Evolutionary conservation across 1,139 yeast genomes (phyloP).

Genomic region (Suhomyces ambrosiae): DNA sequence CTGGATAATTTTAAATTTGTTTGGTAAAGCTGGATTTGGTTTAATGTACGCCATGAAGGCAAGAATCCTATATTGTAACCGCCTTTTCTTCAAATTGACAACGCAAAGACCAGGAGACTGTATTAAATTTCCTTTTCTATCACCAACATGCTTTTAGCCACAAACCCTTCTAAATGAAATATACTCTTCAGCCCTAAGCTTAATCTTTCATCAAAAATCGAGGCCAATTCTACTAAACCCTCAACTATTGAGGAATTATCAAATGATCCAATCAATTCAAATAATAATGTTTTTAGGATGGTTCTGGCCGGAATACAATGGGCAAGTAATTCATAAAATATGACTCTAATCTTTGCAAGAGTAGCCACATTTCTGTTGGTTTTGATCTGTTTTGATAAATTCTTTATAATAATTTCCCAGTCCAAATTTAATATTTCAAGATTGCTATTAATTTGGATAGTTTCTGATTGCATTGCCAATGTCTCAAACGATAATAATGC

Average conservation of each 20-base stretch:
- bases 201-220: conserved; percentile 83
- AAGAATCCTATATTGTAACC: too few relatives aligned
- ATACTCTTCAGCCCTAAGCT: conserved; percentile 86
- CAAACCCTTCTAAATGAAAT: conserved; percentile 92
- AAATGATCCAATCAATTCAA: conserved; percentile 52
- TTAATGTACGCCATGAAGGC: too few relatives aligned
- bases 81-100: too few relatives aligned
- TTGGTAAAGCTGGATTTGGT: too few relatives aligned
- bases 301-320: conserved; percentile 91
- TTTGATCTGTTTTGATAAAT: conserved; percentile 61
- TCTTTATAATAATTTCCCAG: conserved; percentile 80
- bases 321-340: conserved; percentile 79
- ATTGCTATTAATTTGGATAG: conserved; percentile 47
- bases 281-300: conserved; percentile 68
- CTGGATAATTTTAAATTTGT: too few relatives aligned
- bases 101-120: too few relatives aligned
- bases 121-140: conserved; percentile 17
- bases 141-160: conserved; percentile 81
- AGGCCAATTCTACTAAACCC: conserved; percentile 65
- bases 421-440: conserved; percentile 56
- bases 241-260: conserved; percentile 41
- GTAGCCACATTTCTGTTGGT: conserved; percentile 69
- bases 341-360: conserved; percentile 71
- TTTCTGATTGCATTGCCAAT: conserved; percentile 71
- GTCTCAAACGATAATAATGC: conserved; percentile 84